Evolutionary conservation across 495 filamentous ascomycete genomes (phyloP), one percentile per base, ranked within the genome.

Genomic region (Durotheca rogersii): DNA sequence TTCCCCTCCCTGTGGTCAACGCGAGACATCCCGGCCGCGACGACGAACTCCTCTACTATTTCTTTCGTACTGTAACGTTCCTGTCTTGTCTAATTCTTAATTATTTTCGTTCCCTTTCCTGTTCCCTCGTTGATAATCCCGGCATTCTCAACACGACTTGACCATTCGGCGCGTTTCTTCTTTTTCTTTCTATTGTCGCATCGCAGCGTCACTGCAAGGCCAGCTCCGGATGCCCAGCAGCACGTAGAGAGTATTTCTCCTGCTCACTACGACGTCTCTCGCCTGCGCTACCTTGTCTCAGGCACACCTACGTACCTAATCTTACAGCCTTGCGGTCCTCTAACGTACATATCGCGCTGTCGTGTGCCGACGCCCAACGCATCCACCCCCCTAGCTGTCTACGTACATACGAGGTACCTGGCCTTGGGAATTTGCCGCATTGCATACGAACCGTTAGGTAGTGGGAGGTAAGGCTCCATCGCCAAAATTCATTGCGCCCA

Each of bases 1-100:
- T 4, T 27, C 14, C 10, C 21, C 41, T 35, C 2, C 33, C 2
- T 21, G 50, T 20, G 32, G 12, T 36, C 25, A 34, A 33, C 3
- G 16, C 2, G 47, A 51, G 43, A 37, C 35, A 31, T 7, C 38
- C 35, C 46, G 55, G 34, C 41, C 31, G 44, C 52, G 48, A 47
- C 35, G 12, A 51, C n/a, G n/a, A 37, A 16, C 42, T 40, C 38
- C 29, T 42, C 45, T 52, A 54, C 51, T 47, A 33, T 57, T 55
- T 54, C 30, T 23, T 62, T 52, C 38, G 11, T 47, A 12, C 41
- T 27, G 47, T 18, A 32, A 55, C 32, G 23, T 4, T 4, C 38
- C 49, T 43, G 41, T 51, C 56, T 51, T 56, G 32, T 56, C 12
- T 60, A 56, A 56, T 56, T 52, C 45, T 51, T 60, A 58, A 55